A percentile compares a stretch with the other conserved stretches of the same genome.
Conservation (phyloP, 169 alveolate species). For the Cytauxzoon felis region DNA sequence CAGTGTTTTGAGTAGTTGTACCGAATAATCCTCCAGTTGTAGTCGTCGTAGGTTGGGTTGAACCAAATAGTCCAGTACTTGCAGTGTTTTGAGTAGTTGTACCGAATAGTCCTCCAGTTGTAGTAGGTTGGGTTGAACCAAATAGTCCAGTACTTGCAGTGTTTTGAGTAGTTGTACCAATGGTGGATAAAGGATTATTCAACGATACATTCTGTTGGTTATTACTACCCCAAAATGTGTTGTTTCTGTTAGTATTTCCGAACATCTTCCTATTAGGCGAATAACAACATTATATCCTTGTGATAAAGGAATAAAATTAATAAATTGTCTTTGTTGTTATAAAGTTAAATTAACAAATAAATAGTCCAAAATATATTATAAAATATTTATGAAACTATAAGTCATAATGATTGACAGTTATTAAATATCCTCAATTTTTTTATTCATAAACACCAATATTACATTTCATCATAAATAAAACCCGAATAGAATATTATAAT, state of each 20-base stretch:
- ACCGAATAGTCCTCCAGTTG: constrained; percentile 41
- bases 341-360: neutral
- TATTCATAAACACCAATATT: no score
- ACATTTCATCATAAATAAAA: no score
- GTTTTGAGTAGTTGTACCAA: constrained; percentile 18
- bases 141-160: constrained; percentile 35
- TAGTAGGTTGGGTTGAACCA: constrained; percentile 25
- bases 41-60: constrained; percentile 3
- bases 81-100: constrained; percentile 18
- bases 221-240: constrained; percentile 29
- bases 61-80: constrained; percentile 1
- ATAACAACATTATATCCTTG: neutral
- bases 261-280: constrained; percentile 11
- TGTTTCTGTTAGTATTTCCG: constrained; percentile 38
- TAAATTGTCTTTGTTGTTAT: neutral
- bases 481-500: no score
- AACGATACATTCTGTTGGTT: constrained; percentile 26
- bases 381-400: neutral
- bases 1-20: neutral
- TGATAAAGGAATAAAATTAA: neutral
- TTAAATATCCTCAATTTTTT: neutral
- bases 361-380: neutral
- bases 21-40: constrained; percentile 53
- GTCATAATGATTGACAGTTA: neutral
- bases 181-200: constrained; percentile 16